Evolutionary conservation across 805 yeast genomes (phyloP), one percentile per base, ranked within the genome.

Genomic region (Ogataea thermomethanolica): DNA sequence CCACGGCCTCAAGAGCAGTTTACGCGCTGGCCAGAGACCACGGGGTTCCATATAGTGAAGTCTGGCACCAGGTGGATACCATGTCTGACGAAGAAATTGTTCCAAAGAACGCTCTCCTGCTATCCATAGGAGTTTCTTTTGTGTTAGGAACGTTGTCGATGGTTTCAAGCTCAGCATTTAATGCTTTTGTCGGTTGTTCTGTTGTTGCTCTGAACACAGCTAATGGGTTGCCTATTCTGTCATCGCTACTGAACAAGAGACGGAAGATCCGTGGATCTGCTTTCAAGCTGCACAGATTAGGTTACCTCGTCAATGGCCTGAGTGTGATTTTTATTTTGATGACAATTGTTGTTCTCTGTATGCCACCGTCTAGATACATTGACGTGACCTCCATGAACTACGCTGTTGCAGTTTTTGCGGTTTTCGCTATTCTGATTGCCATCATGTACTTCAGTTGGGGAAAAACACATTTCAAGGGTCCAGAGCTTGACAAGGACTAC

Each of bases 1-100:
- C 93, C 1, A 82, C 95, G 0, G 84, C 89, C 2, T 84, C 93
- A 3, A 74, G 95, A 70, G 74, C 82, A n/a, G 84, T 88, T 0
- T 85, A 76, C 57, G 83, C 87, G 20, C 79, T 86, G 64, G 87
- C 91, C 37, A 74, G 95, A 64, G 95, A 86, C 58, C 85, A 81
- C 26, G 95, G 89, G 0, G 61, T 86, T 31, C 95, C 95, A 2
- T 75, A 68, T 50, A 73, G 77, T 40, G 67, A 73, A 9, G 51
- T 74, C 11, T 84, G 90, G 88, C 73, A 78, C 3, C 72, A 73
- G 50, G 85, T 86, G 29, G 81, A 81, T 50, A 58, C 67, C 6
- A 70, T 75, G 8, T 65, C 48, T 3, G 76, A 75, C 40, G 69
- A 73, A 39, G 76, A 76, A 31, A 72, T 70, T 23, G 79, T 84